Percentiles rank a stretch among this genome's conserved stretches.
phyloP scores from a whole-genome alignment of 768 basidiomycete species.

The Phanerochaete sordida region DNA sequence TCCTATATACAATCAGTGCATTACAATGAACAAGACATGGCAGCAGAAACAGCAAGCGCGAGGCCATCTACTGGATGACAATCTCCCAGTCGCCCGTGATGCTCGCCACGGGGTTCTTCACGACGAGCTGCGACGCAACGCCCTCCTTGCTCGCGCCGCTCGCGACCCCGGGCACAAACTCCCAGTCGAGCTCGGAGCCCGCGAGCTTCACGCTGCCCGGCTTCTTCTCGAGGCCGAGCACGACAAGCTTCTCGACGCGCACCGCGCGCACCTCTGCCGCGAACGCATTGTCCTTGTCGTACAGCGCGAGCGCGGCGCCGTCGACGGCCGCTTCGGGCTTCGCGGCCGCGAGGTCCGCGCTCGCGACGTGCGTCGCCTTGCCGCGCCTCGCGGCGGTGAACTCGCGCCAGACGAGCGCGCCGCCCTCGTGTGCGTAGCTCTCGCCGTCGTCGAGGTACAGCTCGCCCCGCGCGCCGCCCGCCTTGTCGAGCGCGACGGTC shows the following conservation, averaged over 20 bases:
- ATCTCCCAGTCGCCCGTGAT: conserved; percentile 68
- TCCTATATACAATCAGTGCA: background rate
- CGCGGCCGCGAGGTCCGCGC: conserved; percentile 48
- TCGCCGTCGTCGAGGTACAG: conserved; percentile 96
- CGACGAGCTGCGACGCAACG: conserved; percentile 59
- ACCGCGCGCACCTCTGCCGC: conserved; percentile 65
- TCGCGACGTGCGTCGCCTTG: conserved; percentile 45
- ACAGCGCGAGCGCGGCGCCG: conserved; percentile 44
- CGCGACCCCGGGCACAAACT: conserved; percentile 56
- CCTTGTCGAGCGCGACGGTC: conserved; percentile 70
- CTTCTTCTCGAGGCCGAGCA: conserved; percentile 64
- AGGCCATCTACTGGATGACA: conserved; percentile 19
- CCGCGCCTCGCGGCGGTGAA: conserved; percentile 55
- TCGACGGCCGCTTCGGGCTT: conserved; percentile 48
- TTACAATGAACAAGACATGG: background rate
- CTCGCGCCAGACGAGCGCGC: conserved; percentile 81
- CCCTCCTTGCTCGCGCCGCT: conserved; percentile 59
- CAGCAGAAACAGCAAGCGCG: background rate
- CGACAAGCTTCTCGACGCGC: conserved; percentile 76
- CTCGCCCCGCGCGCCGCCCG: conserved; percentile 65
- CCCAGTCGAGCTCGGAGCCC: conserved; percentile 59
- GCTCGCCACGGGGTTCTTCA: conserved; percentile 70
- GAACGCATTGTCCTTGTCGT: conserved; percentile 61
- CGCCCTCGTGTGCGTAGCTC: conserved; percentile 68
- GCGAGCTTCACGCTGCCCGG: conserved; percentile 59